These are phyloP conservation scores for Venturia effusa DNA, from an alignment of 2,329 filamentous ascomycete species.

Conservation along the genomic window DNA sequence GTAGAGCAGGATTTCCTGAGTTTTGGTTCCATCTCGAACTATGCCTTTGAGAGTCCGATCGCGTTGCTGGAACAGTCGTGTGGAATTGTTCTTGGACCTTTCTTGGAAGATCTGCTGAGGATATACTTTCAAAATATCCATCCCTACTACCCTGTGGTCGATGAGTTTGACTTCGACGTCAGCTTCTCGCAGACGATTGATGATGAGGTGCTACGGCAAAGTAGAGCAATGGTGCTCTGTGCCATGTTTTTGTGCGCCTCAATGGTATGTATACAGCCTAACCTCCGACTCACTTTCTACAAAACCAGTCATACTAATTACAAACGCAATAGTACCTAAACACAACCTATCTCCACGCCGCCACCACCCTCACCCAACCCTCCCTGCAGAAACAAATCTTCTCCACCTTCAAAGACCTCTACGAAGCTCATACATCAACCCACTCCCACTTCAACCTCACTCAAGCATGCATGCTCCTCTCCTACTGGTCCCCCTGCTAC, in stretches of 20 bases:
- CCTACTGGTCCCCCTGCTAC: slow-evolving; percentile 7
- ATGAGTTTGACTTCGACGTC: slow-evolving; percentile 9
- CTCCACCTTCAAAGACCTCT: background rate
- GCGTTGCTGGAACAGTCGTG: background rate
- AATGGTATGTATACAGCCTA: background rate
- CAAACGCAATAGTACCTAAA: slow-evolving; percentile 1
- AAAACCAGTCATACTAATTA: background rate
- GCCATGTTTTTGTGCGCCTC: slow-evolving; percentile 8
- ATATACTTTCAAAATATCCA: slow-evolving; percentile 9
- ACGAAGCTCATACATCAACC: background rate
- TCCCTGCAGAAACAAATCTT: background rate
- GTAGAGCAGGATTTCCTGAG: background rate
- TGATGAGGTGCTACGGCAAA: background rate
- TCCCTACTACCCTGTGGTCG: slow-evolving; percentile 8
- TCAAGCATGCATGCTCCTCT: slow-evolving; percentile 10
- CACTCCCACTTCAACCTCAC: background rate
- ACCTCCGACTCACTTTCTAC: background rate
- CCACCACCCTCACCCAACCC: background rate
- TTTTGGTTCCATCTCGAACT: background rate
- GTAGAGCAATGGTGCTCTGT: slow-evolving; percentile 8
- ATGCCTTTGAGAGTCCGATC: slow-evolving; percentile 4
- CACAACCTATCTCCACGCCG: background rate
- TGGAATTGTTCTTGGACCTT: slow-evolving; percentile 9
- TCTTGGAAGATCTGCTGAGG: slow-evolving; percentile 3
- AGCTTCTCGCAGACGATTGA: background rate